Conservation (phyloP, 139 green algal species). For the Cymbomonas tetramitiformis region DNA sequence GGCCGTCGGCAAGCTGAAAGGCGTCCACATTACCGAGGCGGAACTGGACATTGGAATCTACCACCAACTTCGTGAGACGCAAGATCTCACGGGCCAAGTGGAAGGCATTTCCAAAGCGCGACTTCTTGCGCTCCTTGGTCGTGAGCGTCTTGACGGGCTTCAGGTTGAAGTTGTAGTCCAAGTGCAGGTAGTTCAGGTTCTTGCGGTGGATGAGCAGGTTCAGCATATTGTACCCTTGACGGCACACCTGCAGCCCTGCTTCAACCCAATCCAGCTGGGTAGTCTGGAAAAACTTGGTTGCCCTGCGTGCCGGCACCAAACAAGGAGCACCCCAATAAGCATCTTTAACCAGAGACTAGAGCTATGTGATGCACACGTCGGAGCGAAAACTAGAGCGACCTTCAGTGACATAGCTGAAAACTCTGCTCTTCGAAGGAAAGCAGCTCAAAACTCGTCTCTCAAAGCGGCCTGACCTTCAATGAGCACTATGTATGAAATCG, state of each 20-base stretch:
- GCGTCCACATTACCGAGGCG: conserved; percentile 96
- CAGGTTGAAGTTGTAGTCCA: conserved; percentile 99
- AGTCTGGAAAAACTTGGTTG: conserved; percentile 98
- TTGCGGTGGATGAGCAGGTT: conserved; percentile 99
- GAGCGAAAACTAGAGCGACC: no score
- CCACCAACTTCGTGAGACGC: conserved; percentile 90
- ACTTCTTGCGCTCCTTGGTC: conserved; percentile 99
- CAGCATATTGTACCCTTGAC: conserved; percentile 99
- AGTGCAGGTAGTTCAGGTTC: conserved; percentile 97
- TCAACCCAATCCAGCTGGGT: conserved; percentile 99
- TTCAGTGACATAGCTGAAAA: no score
- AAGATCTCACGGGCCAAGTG: conserved; percentile 97
- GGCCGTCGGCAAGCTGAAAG: conserved; percentile 94
- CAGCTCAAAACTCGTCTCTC: no score
- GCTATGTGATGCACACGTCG: no score
- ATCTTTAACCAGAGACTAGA: no score
- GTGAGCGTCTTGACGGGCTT: conserved; percentile 99
- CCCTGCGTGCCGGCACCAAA: conserved; percentile 71
- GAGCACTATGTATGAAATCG: no score
- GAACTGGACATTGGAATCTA: conserved; percentile 62
- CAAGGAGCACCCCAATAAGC: no score
- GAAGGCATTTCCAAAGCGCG: conserved; percentile 96
- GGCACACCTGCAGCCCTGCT: conserved; percentile 91
- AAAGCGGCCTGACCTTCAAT: no score
- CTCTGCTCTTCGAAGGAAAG: no score